These are phyloP conservation scores for Aureobasidium sp. DNA, from an alignment of 2,329 filamentous ascomycete species.

Conservation along the genomic window DNA sequence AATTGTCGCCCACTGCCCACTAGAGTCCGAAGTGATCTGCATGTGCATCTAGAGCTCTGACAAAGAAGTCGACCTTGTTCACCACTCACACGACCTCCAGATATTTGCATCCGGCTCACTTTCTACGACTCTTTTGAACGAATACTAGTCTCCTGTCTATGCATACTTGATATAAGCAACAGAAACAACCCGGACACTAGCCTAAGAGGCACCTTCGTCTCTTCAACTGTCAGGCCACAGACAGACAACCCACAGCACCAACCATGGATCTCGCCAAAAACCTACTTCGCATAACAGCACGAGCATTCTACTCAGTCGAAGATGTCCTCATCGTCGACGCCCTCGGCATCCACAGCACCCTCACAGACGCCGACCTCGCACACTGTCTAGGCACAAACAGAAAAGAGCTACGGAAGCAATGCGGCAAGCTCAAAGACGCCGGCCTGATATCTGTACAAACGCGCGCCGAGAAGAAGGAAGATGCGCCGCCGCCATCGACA, in stretches of 20 bases:
- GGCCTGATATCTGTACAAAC: conserved; percentile 74
- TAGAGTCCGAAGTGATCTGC: neutral
- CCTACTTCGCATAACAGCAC: conserved; percentile 77
- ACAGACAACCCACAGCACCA: neutral
- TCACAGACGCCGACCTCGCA: conserved; percentile 82
- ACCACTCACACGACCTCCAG: neutral
- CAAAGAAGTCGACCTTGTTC: neutral
- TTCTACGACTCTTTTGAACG: neutral
- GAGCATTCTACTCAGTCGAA: conserved; percentile 79
- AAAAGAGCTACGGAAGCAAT: conserved; percentile 86
- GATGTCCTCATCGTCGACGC: conserved; percentile 79
- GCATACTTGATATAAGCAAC: neutral
- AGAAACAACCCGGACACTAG: neutral
- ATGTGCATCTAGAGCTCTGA: neutral
- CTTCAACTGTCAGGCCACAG: neutral
- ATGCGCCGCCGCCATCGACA: conserved; percentile 19
- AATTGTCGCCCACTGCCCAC: no score
- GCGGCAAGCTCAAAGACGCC: conserved; percentile 76
- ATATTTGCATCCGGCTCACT: neutral
- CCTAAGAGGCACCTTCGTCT: neutral
- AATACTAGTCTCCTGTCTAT: neutral
- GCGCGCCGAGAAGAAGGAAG: conserved; percentile 30
- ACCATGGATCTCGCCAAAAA: conserved; percentile 59
- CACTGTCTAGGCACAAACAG: conserved; percentile 82
- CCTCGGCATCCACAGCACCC: conserved; percentile 62